Conservation (phyloP, 2,329 filamentous ascomycete genomes). For the Neofusicoccum cordaticola region DNA sequence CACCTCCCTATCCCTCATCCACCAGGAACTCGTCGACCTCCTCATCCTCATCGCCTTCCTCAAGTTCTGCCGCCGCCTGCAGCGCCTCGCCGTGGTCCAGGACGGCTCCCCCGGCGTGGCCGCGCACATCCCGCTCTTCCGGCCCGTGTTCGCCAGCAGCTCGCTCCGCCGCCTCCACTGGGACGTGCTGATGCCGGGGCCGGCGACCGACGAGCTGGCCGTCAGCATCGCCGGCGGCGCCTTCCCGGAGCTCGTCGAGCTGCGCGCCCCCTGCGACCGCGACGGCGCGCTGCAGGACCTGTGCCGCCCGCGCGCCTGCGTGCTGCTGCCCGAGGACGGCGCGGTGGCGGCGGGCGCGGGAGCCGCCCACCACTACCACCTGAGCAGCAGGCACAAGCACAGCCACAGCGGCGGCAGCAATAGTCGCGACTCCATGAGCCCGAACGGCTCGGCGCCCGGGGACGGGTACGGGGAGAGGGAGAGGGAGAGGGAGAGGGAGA, state of each 20-base stretch:
- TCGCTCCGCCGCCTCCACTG: slow-evolving; percentile 56
- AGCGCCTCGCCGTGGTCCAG: slow-evolving; percentile 53
- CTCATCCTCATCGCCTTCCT: slow-evolving; percentile 53
- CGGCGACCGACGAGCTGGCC: slow-evolving; percentile 62
- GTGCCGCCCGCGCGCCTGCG: slow-evolving; percentile 60
- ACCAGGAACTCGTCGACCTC: slow-evolving; percentile 53
- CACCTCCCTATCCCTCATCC: slow-evolving; percentile 49
- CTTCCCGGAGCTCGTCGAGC: slow-evolving; percentile 59
- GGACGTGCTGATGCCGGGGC: slow-evolving; percentile 56
- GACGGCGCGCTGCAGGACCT: slow-evolving; percentile 67
- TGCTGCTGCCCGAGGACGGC: slow-evolving; percentile 37
- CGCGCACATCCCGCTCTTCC: slow-evolving; percentile 42
- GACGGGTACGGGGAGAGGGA: no score
- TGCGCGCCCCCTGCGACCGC: slow-evolving; percentile 67
- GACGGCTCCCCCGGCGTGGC: slow-evolving; percentile 47
- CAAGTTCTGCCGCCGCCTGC: slow-evolving; percentile 44
- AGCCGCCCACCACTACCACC: no score
- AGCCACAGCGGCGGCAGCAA: slow-evolving; percentile 14
- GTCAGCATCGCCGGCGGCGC: slow-evolving; percentile 59
- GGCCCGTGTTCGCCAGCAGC: slow-evolving; percentile 48
- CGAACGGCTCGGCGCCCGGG: background rate
- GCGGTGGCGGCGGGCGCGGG: background rate
- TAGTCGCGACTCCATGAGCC: background rate
- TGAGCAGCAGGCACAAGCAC: background rate
- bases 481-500: background rate